Conservation (phyloP, 345 rosid genomes). For the Sisymbrium altissimum region DNA sequence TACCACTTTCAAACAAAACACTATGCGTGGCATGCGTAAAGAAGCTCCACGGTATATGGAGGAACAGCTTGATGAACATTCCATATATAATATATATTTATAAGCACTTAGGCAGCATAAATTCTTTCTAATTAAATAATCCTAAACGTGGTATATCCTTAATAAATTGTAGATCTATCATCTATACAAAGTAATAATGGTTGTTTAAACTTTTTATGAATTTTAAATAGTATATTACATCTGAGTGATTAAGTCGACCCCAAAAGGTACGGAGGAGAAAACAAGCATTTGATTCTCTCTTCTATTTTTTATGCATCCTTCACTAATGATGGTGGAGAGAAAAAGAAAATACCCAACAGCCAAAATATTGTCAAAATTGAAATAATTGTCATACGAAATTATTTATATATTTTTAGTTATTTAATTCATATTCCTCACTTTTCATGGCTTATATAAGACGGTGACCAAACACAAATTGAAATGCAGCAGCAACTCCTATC, state of each 20-base stretch:
- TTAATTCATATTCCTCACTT: conserved; percentile 2
- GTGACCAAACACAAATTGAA: conserved; percentile 1
- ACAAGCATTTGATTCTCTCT: conserved; percentile 34
- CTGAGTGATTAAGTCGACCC: conserved; percentile 20
- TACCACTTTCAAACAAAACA: neutral
- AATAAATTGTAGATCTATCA: neutral
- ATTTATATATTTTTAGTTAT: neutral
- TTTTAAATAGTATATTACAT: neutral
- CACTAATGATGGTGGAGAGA: conserved; percentile 44
- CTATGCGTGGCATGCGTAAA: conserved; percentile 12
- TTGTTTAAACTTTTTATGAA: neutral
- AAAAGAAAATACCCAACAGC: conserved; percentile 14
- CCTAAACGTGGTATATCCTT: neutral
- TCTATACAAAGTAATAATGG: neutral
- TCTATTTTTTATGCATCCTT: conserved; percentile 25
- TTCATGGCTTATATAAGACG: conserved; percentile 32
- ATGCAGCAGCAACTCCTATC: conserved; percentile 42
- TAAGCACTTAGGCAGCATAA: conserved; percentile 14
- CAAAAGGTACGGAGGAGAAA: conserved; percentile 39
- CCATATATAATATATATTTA: neutral
- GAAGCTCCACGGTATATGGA: conserved; percentile 26
- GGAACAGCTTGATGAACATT: conserved; percentile 13
- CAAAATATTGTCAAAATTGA: conserved; percentile 22
- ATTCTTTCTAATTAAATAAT: conserved; percentile 22
- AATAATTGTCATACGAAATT: conserved; percentile 12